Conservation (phyloP, 805 yeast genomes). For the Kuraishia hungarica region DNA sequence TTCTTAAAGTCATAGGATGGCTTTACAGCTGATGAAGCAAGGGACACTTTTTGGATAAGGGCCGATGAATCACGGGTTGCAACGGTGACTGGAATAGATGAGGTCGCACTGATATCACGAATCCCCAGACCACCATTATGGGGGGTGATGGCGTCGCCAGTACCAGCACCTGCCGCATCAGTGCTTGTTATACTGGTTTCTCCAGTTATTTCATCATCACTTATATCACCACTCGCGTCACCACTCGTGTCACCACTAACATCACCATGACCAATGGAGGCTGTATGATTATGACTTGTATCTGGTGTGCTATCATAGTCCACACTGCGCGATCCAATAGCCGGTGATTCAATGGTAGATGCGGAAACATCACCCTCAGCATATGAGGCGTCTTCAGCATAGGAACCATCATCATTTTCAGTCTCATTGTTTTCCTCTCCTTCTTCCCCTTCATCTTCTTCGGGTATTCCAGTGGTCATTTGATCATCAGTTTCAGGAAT, state of each 20-base stretch:
- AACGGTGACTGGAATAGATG: not conserved
- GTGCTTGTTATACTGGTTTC: not conserved
- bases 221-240: not conserved
- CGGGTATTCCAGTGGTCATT: too few species aligned
- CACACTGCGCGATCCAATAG: not conserved
- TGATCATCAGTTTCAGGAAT: too few species aligned
- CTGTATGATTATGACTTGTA: not conserved
- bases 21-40: conserved; percentile 4
- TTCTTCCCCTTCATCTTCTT: not conserved
- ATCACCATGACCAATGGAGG: not conserved
- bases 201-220: not conserved
- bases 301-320: not conserved
- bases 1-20: conserved; percentile 33
- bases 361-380: not conserved
- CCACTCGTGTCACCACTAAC: not conserved
- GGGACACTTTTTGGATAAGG: not conserved
- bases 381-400: not conserved
- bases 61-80: not conserved
- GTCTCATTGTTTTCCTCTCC: not conserved
- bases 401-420: not conserved
- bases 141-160: not conserved
- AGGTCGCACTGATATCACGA: not conserved
- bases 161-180: not conserved
- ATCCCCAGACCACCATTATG: not conserved
- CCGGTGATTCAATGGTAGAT: not conserved